Base-by-base conservation (phyloP, 305 asterid genomes). In the Fraxinus paxiana region DNA sequence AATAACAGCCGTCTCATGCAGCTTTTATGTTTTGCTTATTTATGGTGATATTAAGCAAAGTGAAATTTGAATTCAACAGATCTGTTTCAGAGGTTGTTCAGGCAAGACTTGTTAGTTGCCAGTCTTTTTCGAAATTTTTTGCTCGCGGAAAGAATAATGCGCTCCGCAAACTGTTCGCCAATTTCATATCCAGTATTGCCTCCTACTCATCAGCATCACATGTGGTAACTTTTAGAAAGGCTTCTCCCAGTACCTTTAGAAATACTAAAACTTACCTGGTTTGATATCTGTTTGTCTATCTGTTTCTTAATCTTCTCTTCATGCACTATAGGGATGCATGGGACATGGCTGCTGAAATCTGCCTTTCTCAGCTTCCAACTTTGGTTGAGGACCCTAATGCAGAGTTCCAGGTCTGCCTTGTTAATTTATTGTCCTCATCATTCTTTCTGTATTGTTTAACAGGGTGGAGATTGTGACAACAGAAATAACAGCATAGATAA, bases 341-440 rank as follows among this genome's bases (percentile, higher is more conserved):
- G 99, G 99, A 96, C 86, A 96, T 96, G 99, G 98, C 99, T 82
- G 97, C 99, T 81, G 99, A 96, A 88, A 94, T 96, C 80, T 96
- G 99, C 85, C 98, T 96, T 85, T 94, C 99, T 82, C 99, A 96
- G 92, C 98, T 96, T 77, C 99, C 98, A 81, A 79, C 89, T 78
- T 89, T 94, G 83, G 90, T 94, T 67, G 95, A 90, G 86, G 96
- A 96, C 85, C 98, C 99, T 73, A 91, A 90, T 91, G 94, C 95
- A 37, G 99, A 94, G 84, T 96, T 96, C 87, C 99, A 93, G 98
- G 99, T 92, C 74, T 82, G 79, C 33, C 37, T 71, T 1, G 18
- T 74, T 70, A 26, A 24, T 73, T 46, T 46, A 20, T 20, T 30
- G 20, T 59, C 26, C 10, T 54, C 26, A 17, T 33, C 85, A 65